Evolutionary conservation across 306 rosid genomes (phyloP).

Genomic region (Benincasa hispida): DNA sequence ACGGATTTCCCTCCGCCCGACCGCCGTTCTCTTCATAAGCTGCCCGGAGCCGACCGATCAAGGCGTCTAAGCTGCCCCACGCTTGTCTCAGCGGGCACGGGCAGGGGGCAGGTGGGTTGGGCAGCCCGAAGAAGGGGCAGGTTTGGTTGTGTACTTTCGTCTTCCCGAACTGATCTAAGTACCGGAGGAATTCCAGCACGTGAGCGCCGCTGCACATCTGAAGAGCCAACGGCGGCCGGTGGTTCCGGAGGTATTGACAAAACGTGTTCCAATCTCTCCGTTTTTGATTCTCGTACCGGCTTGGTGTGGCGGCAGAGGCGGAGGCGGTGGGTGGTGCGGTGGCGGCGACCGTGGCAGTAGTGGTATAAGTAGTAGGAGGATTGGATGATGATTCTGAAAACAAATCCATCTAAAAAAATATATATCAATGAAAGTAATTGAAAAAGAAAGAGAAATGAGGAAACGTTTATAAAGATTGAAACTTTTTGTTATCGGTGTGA

Average conservation of each 20-base stretch:
- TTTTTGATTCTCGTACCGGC: constrained; percentile 90
- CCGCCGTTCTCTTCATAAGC: constrained; percentile 84
- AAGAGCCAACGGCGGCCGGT: constrained; percentile 54
- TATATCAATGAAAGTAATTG: not conserved
- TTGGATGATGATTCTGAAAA: constrained; percentile 33
- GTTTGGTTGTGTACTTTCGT: constrained; percentile 71
- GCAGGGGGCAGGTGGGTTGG: constrained; percentile 78
- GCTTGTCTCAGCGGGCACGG: constrained; percentile 94
- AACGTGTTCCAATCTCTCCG: constrained; percentile 94
- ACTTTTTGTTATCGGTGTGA: not conserved
- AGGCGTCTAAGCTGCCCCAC: constrained; percentile 96
- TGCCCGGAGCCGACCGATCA: constrained; percentile 87
- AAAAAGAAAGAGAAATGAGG: not conserved
- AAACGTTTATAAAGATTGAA: not conserved
- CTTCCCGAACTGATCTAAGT: constrained; percentile 86
- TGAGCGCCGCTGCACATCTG: constrained; percentile 61
- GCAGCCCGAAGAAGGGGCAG: constrained; percentile 83
- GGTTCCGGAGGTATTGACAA: constrained; percentile 80
- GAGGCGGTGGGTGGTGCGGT: not conserved
- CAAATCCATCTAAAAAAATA: constrained; percentile 33
- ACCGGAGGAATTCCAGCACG: constrained; percentile 80
- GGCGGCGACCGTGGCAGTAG: constrained; percentile 2
- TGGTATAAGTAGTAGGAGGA: not conserved
- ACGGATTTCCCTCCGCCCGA: constrained; percentile 46
- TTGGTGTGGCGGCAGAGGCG: constrained; percentile 28